Conservation (phyloP, 495 filamentous ascomycete genomes). For the Tetracladium setigerum region DNA sequence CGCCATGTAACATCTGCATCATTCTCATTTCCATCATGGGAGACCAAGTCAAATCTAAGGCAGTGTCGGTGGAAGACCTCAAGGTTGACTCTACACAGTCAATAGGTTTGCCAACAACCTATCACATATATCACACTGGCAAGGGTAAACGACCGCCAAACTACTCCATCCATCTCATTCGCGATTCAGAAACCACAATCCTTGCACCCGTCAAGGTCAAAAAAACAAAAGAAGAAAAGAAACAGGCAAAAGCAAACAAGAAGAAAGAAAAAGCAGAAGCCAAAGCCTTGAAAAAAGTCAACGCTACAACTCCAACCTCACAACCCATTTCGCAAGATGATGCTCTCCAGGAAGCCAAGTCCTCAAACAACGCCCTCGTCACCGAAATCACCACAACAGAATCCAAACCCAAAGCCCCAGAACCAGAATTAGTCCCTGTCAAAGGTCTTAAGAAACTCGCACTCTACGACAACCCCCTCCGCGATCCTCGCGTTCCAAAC, state of each 20-base stretch:
- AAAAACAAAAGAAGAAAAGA: not conserved
- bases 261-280: no score
- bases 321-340: no score
- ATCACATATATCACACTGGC: conserved; percentile 7
- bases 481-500: not conserved
- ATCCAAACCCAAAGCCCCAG: not conserved
- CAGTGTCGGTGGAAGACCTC: no score
- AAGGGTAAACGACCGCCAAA: not conserved
- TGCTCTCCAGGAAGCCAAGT: not conserved
- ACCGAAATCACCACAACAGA: not conserved
- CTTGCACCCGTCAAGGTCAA: not conserved
- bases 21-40: no score
- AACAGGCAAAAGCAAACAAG: no score
- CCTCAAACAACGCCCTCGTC: not conserved
- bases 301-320: no score
- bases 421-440: no score
- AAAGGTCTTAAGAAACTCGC: not conserved
- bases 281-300: no score
- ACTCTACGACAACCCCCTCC: conserved; percentile 1
- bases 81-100: not conserved
- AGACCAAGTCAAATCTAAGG: no score
- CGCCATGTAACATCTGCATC: no score
- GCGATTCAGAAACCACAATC: not conserved
- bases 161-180: conserved; percentile 4
- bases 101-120: not conserved